Evolutionary conservation across 1,284 basidiomycete genomes (phyloP).

Genomic region (Albatrellus sp.): DNA sequence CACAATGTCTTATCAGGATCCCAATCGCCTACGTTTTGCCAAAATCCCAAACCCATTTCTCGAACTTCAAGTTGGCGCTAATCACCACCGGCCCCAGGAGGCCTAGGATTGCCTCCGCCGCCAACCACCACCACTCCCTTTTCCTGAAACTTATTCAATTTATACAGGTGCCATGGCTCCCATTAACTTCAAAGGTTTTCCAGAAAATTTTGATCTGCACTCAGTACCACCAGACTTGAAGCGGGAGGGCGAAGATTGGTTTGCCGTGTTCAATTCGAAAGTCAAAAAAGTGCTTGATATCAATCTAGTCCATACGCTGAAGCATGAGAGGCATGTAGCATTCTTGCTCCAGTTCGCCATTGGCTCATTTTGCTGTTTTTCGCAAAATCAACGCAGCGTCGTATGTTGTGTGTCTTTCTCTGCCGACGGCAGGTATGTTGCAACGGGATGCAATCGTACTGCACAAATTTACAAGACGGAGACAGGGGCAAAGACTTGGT

Average conservation of each 20-base stretch:
- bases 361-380: neutral
- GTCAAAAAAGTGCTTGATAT: conserved; percentile 79
- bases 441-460: conserved; percentile 84
- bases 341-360: conserved; percentile 1
- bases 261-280: conserved; percentile 87
- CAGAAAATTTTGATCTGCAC: conserved; percentile 35
- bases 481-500: conserved; percentile 76
- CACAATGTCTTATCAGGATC: conserved; percentile 4
- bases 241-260: conserved; percentile 90
- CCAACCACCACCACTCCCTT: conserved; percentile 11
- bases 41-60: conserved; percentile 11
- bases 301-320: conserved; percentile 79
- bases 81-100: conserved; percentile 6
- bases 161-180: conserved; percentile 13
- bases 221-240: conserved; percentile 39
- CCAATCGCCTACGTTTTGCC: neutral
- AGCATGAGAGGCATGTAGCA: conserved; percentile 74
- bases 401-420: conserved; percentile 91
- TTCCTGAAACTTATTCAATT: conserved; percentile 3
- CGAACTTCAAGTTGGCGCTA: conserved; percentile 1
- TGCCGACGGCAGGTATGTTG: conserved; percentile 77
- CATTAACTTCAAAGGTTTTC: conserved; percentile 18
- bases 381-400: conserved; percentile 36
- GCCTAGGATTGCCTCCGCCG: conserved; percentile 11
- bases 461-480: conserved; percentile 87